Evolutionary conservation across 106 monocot species (phyloP).

Genomic region (Dendrobium huoshanense): DNA sequence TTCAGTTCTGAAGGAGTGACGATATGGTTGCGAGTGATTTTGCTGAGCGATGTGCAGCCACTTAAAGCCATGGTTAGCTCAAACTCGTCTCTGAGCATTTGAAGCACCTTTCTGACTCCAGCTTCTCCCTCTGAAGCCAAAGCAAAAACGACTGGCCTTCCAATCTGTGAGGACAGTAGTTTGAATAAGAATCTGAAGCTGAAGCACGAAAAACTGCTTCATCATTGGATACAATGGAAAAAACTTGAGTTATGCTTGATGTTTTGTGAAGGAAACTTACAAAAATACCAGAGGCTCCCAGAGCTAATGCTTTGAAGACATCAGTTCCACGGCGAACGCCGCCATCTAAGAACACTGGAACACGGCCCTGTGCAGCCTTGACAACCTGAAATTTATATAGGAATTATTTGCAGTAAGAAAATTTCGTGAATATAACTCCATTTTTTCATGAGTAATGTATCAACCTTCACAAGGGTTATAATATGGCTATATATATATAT

Average conservation of each 20-base stretch:
- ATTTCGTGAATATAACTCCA: too few relatives aligned
- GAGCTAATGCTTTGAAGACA: slow-evolving; percentile 81
- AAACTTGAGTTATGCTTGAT: too few relatives aligned
- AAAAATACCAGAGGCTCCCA: slow-evolving; percentile 81
- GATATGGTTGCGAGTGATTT: slow-evolving; percentile 85
- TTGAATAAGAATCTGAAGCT: not conserved
- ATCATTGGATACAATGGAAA: too few relatives aligned
- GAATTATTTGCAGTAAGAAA: too few relatives aligned
- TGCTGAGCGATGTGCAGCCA: slow-evolving; percentile 72
- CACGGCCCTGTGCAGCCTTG: slow-evolving; percentile 42
- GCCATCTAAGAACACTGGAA: slow-evolving; percentile 68
- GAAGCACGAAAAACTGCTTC: not conserved
- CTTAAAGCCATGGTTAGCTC: slow-evolving; percentile 86
- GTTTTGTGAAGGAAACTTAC: slow-evolving; percentile 31
- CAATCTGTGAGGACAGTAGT: slow-evolving; percentile 35
- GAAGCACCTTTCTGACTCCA: slow-evolving; percentile 76
- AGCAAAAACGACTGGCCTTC: slow-evolving; percentile 78
- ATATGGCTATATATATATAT: too few relatives aligned
- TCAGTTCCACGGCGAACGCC: slow-evolving; percentile 85
- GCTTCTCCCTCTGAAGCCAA: slow-evolving; percentile 84
- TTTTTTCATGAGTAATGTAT: too few relatives aligned
- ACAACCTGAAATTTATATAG: slow-evolving; percentile 26
- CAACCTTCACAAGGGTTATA: too few relatives aligned
- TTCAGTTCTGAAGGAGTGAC: slow-evolving; percentile 42
- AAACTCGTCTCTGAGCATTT: slow-evolving; percentile 87